Evolutionary conservation across 352 stramenopile species (phyloP), one percentile per base, ranked within the genome.

Genomic region (Phytophthora sojae): DNA sequence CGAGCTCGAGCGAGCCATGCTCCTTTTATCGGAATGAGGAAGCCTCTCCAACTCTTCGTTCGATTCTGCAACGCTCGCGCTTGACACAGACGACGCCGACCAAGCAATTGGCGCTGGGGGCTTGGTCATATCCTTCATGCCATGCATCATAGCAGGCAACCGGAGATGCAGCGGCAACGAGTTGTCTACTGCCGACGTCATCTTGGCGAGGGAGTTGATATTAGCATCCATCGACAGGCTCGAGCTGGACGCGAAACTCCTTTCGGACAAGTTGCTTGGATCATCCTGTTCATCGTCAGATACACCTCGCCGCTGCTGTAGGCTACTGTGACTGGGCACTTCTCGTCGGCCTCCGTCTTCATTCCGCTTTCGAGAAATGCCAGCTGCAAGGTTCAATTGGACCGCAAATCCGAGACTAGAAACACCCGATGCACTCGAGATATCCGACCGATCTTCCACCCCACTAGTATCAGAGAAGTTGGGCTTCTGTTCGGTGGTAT

Each of bases 331-430:
- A 2, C 19, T 61, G 17, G 23, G 6, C 35, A 23, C 54, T 44
- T 51, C 61, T 49, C n/a, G 47, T 57, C 52, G 53, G 50, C 29
- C 15, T 37, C 26, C 63, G 29, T 61, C 63, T 53, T 44, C 17
- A 26, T 74, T 60, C 6, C 58, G 61, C 9, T 57, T 61, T n/a
- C 65, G 73, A 29, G 66, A 69, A 19, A 57, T 77, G 32, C 67
- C 77, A 53, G 75, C 69, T 39, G 73, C 75, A 60, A 86, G 51
- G 8, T 84, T 67, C 14, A 88, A 61, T 52, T 86, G 70, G 29
- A 80, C 77, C 56, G 75, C 61, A 71, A 86, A 89, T 0, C 81
- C 81, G 42, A 83, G 68, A 57, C 81, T 89, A 4, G 81, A 89
- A 29, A 82, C 65, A 52, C 72, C 75, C 2, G 81, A 87, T 6